Percentiles rank a stretch among this genome's conserved stretches.
These are phyloP conservation scores for Nakataea oryzae DNA, from an alignment of 2,329 filamentous ascomycete species.

Conservation along the genomic window DNA sequence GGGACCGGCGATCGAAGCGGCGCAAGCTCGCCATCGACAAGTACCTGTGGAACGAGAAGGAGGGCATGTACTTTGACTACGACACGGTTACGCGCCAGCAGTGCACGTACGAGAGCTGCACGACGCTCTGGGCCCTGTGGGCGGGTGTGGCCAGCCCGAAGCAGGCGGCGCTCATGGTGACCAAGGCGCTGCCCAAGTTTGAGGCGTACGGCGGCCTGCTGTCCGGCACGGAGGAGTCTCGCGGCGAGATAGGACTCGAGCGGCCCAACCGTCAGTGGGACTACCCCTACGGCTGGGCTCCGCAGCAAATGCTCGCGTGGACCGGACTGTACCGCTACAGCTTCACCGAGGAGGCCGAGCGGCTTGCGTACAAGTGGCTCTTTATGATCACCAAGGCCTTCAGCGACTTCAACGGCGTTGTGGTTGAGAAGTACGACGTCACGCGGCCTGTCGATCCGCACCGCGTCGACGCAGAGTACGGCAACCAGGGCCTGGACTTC, in stretches of 20 bases:
- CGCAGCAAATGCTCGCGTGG: slow-evolving; percentile 98
- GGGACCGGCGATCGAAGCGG: slow-evolving; percentile 81
- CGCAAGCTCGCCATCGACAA: slow-evolving; percentile 83
- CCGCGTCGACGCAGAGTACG: slow-evolving; percentile 92
- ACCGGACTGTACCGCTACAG: slow-evolving; percentile 85
- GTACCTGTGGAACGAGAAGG: slow-evolving; percentile 83
- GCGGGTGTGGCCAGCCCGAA: slow-evolving; percentile 76
- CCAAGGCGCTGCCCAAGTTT: slow-evolving; percentile 73
- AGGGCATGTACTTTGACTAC: slow-evolving; percentile 98
- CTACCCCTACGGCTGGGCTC: slow-evolving; percentile 95
- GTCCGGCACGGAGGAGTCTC: slow-evolving; percentile 81
- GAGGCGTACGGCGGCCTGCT: slow-evolving; percentile 81
- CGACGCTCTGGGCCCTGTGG: slow-evolving; percentile 97
- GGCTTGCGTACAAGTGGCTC: slow-evolving; percentile 90
- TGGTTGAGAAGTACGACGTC: slow-evolving; percentile 98
- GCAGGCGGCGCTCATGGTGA: slow-evolving; percentile 77
- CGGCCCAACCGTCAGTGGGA: slow-evolving; percentile 97
- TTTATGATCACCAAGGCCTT: slow-evolving; percentile 99
- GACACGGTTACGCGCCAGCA: slow-evolving; percentile 74
- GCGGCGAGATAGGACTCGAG: slow-evolving; percentile 67
- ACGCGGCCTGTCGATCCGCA: slow-evolving; percentile 84
- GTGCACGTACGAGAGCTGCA: slow-evolving; percentile 79
- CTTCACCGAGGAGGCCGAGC: slow-evolving; percentile 80
- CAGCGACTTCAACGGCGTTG: slow-evolving; percentile 95
- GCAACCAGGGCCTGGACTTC: slow-evolving; percentile 91